These are phyloP conservation scores for Phanerochaete sordida DNA, from an alignment of 768 basidiomycete species.

Conservation along the genomic window DNA sequence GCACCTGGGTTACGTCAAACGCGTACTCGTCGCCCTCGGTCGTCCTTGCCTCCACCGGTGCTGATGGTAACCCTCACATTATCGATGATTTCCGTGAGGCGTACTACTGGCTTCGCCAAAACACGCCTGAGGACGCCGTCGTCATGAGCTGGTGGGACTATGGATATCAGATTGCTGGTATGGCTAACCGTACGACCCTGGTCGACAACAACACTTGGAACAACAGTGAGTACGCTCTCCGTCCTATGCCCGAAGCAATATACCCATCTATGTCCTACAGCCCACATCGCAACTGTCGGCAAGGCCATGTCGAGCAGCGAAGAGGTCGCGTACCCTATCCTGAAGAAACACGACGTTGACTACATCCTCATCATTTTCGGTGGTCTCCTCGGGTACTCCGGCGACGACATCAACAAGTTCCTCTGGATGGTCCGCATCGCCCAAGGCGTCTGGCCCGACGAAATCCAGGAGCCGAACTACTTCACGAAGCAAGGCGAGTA, in stretches of 20 bases:
- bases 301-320: constrained; percentile 96
- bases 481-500: constrained; percentile 94
- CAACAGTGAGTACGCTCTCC: constrained; percentile 66
- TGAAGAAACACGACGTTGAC: constrained; percentile 95
- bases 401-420: constrained; percentile 99
- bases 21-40: constrained; percentile 99
- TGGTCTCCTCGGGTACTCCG: constrained; percentile 93
- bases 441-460: constrained; percentile 97
- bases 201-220: constrained; percentile 99
- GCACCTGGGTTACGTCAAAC: constrained; percentile 91
- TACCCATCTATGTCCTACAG: constrained; percentile 32
- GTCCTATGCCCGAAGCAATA: constrained; percentile 6
- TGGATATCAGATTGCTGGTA: constrained; percentile 98
- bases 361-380: constrained; percentile 98
- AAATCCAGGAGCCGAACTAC: constrained; percentile 92
- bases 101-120: constrained; percentile 97
- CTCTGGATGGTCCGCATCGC: constrained; percentile 97
- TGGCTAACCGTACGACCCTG: constrained; percentile 94
- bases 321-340: constrained; percentile 94
- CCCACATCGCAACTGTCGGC: constrained; percentile 97
- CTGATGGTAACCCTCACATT: constrained; percentile 88
- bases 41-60: constrained; percentile 74
- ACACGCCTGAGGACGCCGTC: constrained; percentile 88
- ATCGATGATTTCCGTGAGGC: constrained; percentile 99
- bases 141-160: constrained; percentile 99